Conservation (phyloP, 2,329 filamentous ascomycete genomes). For the Botrytis paeoniae region DNA sequence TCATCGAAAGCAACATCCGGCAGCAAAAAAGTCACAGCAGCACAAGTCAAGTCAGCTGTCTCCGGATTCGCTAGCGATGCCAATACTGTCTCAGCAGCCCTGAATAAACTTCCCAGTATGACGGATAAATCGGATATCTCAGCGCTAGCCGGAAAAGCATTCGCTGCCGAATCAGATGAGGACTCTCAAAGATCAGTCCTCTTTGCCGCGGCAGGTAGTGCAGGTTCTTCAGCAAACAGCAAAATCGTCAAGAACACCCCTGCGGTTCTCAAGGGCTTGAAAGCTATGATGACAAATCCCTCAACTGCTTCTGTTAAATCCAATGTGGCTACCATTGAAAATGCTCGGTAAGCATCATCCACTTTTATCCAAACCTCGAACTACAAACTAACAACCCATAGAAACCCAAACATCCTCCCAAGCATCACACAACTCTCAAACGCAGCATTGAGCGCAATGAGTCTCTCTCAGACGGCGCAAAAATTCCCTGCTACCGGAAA, state of each 20-base stretch:
- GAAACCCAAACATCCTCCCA: constrained; percentile 34
- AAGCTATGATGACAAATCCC: constrained; percentile 24
- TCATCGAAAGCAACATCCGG: background rate
- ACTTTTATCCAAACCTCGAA: too few species aligned
- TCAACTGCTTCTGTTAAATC: background rate
- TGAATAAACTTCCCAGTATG: constrained; percentile 26
- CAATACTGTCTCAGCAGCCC: constrained; percentile 30
- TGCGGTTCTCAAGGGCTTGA: constrained; percentile 28
- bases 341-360: constrained; percentile 6
- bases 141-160: constrained; percentile 28
- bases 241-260: constrained; percentile 34
- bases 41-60: constrained; percentile 25
- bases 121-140: constrained; percentile 24
- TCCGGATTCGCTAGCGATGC: constrained; percentile 31
- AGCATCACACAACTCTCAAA: constrained; percentile 34
- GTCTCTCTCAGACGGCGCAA: constrained; percentile 22
- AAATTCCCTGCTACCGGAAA: constrained; percentile 28
- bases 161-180: constrained; percentile 31
- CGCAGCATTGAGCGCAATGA: constrained; percentile 26
- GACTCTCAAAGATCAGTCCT: constrained; percentile 30
- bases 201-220: constrained; percentile 26
- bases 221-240: constrained; percentile 26
- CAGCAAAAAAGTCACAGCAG: background rate
- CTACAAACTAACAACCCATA: constrained; percentile 11
- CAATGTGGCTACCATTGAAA: constrained; percentile 21